Base-by-base conservation (phyloP, 2,329 filamentous ascomycete species). In the Coniochaeta pulveracea region DNA sequence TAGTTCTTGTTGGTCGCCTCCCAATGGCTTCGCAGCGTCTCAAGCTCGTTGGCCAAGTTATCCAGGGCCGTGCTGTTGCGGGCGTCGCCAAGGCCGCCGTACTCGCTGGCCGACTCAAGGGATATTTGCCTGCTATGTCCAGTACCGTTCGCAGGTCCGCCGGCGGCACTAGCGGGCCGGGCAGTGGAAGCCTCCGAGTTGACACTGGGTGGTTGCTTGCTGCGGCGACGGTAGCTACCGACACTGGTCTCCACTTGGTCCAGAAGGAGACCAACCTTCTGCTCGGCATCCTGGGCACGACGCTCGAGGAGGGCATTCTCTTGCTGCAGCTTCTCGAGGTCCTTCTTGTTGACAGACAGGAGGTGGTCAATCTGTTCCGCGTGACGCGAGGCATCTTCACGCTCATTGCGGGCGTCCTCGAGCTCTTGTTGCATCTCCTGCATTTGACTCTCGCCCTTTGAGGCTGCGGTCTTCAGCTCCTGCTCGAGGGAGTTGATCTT, bases 1-100 rank as follows among this genome's bases (percentile, higher is more conserved):
- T 96, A 95, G 48, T 85, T 93, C 57, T 93, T 91, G 61, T 89
- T 95, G 10, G 86, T 94, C 24, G 80, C 85, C 60, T 96, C 86
- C 91, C 91, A 98, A 48, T 95, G 88, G 34, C 69, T 84, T 34
- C 89, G 76, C 30, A 98, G 67, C 10, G 84, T 82, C 54, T 98
- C 91, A 6, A 98, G 75, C 60, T 98, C 91, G 41, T 76, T 85
- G 9, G 91, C 89, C 16, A 98, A 72, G 42, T 80, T 91, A 56
- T 98, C 91, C 14, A 98, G 70, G 3, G 88, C 89, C 44, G 60
- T 64, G 48, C 70, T 74, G 52, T 75, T 71, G 43, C 72, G 63
- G 33, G 58, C 62, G 35, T 72, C 62, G 44, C 70, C 66, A 4
- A 69, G 69, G 14, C 68, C 65, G 15, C 67, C 76, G 35, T 80